Evolutionary conservation across 1,284 basidiomycete genomes (phyloP), one percentile per base, ranked within the genome.

Genomic region (Naganishia sp.): DNA sequence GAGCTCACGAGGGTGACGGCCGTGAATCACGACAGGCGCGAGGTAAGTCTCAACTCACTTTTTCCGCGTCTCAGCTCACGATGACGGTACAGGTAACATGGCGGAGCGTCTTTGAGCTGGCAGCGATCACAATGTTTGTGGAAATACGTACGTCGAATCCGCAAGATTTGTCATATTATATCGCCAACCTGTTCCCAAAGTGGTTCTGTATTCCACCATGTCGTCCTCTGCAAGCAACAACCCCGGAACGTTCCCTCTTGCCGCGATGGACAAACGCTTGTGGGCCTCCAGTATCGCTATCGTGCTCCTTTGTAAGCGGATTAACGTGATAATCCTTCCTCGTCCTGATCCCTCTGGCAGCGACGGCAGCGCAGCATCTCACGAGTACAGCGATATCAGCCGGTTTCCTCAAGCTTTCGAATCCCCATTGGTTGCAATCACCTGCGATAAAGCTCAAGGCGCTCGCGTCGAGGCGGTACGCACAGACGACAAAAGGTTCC

Each of bases 291-390:
- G 58, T 28, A 9, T 41, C 11, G 47, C 51, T 10, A 61, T 61
- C n/a, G 58, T 61, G 17, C 1, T 61, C 4, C n/a, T 61, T 6
- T 61, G 58, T 61, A 28, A 50, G 58, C 18, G 18, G 21, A 11
- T 10, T 11, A 10, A 32, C 0, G 17, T 11, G 2, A 32, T 5
- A 35, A n/a, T 39, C 23, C 41, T 23, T 7, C 17, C 55, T 46
- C 17, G 18, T 46, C 6, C 25, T 28, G 2, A 57, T 64, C 3
- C 41, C 35, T 6, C 45, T 46, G 4, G 42, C 57, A 39, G 77
- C 78, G 61, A 66, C 73, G 11, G 54, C 64, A 3, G 72, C 72
- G 0, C 79, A 80, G 66, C 75, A 79, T 42, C 41, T 63, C 0
- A 65, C 68, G 0, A 78, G 75, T 1, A 68, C 72, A 2, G 32